These are phyloP conservation scores for Davidsoniella australis DNA, from an alignment of 2,329 filamentous ascomycete genomes.

Conservation along the genomic window DNA sequence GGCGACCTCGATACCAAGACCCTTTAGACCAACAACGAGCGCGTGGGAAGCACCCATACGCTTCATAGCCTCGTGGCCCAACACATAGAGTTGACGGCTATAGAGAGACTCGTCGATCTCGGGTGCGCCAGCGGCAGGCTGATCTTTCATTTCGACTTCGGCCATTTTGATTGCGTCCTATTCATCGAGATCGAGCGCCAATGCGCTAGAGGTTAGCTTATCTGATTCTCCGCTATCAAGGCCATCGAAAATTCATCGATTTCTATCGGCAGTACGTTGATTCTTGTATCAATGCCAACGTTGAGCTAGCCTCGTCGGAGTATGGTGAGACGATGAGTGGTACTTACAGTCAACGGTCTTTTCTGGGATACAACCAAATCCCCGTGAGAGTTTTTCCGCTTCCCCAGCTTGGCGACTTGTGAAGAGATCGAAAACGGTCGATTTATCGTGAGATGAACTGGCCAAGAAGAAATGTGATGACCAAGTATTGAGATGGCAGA, in stretches of 20 bases:
- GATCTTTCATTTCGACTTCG: constrained; percentile 35
- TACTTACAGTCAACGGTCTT: constrained; percentile 44
- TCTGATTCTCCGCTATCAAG: not conserved
- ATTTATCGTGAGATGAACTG: not conserved
- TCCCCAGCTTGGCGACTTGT: constrained; percentile 38
- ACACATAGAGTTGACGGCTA: constrained; percentile 56
- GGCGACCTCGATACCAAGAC: constrained; percentile 90
- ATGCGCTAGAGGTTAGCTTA: constrained; percentile 13
- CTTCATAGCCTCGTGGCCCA: constrained; percentile 81
- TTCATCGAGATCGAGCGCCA: not conserved
- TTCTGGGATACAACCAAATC: constrained; percentile 39
- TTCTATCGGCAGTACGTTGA: not conserved
- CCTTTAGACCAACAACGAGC: constrained; percentile 79
- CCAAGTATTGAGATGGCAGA: too few species aligned
- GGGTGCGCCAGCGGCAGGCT: constrained; percentile 31
- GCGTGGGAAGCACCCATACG: constrained; percentile 95
- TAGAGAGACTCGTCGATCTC: constrained; percentile 60
- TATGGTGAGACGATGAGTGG: not conserved
- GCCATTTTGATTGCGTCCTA: constrained; percentile 33
- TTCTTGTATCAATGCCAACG: not conserved
- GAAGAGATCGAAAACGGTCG: not conserved
- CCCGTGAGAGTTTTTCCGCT: constrained; percentile 49
- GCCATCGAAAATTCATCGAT: not conserved
- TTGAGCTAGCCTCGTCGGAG: too few species aligned
- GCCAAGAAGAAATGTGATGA: too few species aligned